Conservation (phyloP, 257 asterid genomes). For the Capsicum chinense region DNA sequence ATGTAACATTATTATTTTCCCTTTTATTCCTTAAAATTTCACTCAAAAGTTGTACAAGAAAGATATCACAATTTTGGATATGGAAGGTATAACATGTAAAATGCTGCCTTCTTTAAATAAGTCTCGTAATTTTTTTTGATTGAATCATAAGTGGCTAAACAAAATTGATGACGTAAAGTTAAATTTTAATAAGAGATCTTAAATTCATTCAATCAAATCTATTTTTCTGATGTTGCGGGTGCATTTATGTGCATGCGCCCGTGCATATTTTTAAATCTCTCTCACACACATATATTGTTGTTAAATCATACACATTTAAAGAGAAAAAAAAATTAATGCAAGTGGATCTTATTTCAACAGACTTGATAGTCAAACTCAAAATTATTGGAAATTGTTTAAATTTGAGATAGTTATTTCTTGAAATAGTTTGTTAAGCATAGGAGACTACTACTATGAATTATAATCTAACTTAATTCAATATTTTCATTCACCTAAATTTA, state of each 20-base stretch:
- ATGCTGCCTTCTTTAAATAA: not conserved
- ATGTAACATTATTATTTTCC: not conserved
- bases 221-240: too few relatives aligned
- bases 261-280: too few relatives aligned
- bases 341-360: not conserved
- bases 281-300: too few relatives aligned
- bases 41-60: not conserved
- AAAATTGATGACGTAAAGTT: not conserved
- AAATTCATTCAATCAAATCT: too few relatives aligned
- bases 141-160: too few relatives aligned
- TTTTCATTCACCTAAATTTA: too few relatives aligned
- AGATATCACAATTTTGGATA: not conserved
- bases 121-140: not conserved
- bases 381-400: not conserved
- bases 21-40: not conserved
- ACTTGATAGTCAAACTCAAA: not conserved
- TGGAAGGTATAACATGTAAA: not conserved
- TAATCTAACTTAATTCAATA: too few relatives aligned
- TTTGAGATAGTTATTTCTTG: not conserved
- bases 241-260: too few relatives aligned
- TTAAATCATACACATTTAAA: too few relatives aligned
- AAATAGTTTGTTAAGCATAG: too few relatives aligned
- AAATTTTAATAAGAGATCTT: too few relatives aligned
- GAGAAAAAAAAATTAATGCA: not conserved
- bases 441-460: too few relatives aligned